phyloP scores from a whole-genome alignment of 768 basidiomycete species.

The Amanita pseudoporphyria region DNA sequence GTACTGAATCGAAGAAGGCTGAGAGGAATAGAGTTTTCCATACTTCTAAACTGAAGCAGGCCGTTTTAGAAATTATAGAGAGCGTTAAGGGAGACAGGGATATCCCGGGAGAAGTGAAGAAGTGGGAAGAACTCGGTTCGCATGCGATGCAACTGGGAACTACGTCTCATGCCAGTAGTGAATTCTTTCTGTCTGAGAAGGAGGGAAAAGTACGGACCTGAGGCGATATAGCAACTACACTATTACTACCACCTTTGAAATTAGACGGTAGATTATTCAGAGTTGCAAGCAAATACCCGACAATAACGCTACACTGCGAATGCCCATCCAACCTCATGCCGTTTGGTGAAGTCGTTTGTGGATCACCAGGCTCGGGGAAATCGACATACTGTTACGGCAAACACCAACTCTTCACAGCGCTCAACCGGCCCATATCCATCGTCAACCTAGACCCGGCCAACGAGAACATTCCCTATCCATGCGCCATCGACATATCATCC shows the following conservation, averaged over 20 bases:
- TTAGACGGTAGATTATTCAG: no score
- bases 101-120: background rate
- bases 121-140: background rate
- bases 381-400: conserved; percentile 86
- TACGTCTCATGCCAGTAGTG: background rate
- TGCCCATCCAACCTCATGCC: conserved; percentile 40
- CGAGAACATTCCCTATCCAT: conserved; percentile 83
- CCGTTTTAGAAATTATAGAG: conserved; percentile 30
- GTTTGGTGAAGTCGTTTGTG: conserved; percentile 82
- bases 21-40: conserved; percentile 30
- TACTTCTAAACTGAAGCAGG: conserved; percentile 38
- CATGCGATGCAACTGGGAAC: background rate
- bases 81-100: conserved; percentile 3
- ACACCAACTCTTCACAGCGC: conserved; percentile 80
- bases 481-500: conserved; percentile 73
- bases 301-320: no score
- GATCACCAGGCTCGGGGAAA: conserved; percentile 81
- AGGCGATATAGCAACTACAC: no score
- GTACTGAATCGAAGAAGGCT: conserved; percentile 19
- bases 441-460: conserved; percentile 98
- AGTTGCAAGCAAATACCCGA: no score
- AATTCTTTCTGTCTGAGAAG: background rate
- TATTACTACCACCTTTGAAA: no score
- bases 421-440: conserved; percentile 77
- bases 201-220: background rate